These are phyloP conservation scores for Apiospora arundinis DNA, from an alignment of 2,329 filamentous ascomycete genomes.

Conservation along the genomic window DNA sequence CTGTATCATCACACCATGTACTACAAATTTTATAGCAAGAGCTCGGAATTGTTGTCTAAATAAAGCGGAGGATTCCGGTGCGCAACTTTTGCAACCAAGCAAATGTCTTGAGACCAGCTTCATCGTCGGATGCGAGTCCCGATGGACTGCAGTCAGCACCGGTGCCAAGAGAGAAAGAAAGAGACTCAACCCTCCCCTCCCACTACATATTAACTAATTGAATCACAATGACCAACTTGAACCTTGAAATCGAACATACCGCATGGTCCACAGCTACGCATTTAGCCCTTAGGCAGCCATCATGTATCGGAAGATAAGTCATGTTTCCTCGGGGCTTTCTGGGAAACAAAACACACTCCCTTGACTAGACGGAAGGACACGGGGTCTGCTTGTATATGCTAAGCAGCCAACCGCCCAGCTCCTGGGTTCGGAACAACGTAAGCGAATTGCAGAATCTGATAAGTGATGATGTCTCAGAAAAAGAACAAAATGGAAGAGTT, in stretches of 20 bases:
- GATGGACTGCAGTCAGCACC: background rate
- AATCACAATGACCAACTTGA: conserved; percentile 8
- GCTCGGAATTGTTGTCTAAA: conserved; percentile 32
- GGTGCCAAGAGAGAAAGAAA: conserved; percentile 3
- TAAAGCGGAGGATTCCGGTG: conserved; percentile 30
- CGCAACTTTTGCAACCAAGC: conserved; percentile 20
- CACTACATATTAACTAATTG: conserved; percentile 5
- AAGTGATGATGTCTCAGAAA: background rate
- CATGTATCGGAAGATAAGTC: background rate
- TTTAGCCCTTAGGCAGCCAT: background rate
- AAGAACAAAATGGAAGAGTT: background rate
- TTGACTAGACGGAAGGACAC: background rate
- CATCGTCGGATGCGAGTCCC: conserved; percentile 23
- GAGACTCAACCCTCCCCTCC: conserved; percentile 5
- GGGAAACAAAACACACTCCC: background rate
- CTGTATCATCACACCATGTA: conserved; percentile 34
- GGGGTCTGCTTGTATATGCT: background rate
- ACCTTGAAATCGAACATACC: background rate
- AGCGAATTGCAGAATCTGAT: background rate
- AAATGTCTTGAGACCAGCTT: conserved; percentile 28
- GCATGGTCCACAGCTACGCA: background rate
- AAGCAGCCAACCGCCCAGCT: background rate
- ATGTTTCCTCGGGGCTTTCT: background rate
- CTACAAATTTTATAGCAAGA: conserved; percentile 30
- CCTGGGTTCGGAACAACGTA: background rate